Conservation (phyloP, 257 asterid genomes). For the Solanum pimpinellifolium region DNA sequence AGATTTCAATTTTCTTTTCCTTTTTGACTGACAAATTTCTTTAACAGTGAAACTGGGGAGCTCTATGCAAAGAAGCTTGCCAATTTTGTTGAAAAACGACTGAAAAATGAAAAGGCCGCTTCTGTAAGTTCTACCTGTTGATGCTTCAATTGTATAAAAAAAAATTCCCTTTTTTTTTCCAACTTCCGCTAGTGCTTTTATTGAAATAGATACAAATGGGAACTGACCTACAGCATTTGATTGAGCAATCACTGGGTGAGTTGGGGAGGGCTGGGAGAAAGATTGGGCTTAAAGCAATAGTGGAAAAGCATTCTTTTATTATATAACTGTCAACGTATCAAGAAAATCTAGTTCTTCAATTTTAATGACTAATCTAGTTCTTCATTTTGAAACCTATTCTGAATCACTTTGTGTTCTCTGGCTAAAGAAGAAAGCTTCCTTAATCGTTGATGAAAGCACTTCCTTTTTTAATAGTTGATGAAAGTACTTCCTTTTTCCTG, state of each 20-base stretch:
- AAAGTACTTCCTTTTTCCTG: not conserved
- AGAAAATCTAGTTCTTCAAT: not conserved
- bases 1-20: not conserved
- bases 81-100: constrained; percentile 84
- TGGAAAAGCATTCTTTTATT: not conserved
- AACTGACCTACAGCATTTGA: not conserved
- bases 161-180: not conserved
- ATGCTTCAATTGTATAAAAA: not conserved
- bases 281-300: not conserved
- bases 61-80: constrained; percentile 85
- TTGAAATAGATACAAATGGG: not conserved
- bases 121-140: constrained; percentile 52
- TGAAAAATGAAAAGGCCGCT: constrained; percentile 94
- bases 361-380: not conserved
- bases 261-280: not conserved
- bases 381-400: not conserved
- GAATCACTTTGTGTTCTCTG: not conserved
- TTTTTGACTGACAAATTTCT: constrained; percentile 1
- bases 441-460: not conserved
- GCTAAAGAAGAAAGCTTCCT: not conserved
- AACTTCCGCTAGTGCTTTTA: not conserved
- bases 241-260: not conserved
- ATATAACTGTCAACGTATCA: not conserved
- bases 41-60: constrained; percentile 82
- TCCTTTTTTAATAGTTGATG: not conserved